Evolutionary conservation across 2,329 filamentous ascomycete species (phyloP).

Genomic region (Tricladium varicosporioides): DNA sequence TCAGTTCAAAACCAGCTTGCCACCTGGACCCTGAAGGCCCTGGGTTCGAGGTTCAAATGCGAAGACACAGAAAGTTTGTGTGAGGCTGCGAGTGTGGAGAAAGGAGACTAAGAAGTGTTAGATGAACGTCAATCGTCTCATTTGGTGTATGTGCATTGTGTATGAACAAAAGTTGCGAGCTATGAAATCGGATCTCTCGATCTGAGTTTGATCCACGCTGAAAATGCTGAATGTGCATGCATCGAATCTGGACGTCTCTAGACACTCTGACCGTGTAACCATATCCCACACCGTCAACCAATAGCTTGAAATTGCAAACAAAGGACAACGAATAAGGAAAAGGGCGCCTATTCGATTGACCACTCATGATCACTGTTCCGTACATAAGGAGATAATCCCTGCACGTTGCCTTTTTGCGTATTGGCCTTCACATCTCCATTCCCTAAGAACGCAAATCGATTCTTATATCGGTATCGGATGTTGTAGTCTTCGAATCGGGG

Average conservation of each 20-base stretch:
- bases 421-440: conserved; percentile 46
- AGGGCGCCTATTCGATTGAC: conserved; percentile 39
- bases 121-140: neutral
- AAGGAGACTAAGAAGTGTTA: neutral
- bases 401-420: conserved; percentile 36
- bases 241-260: neutral
- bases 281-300: neutral
- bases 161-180: neutral
- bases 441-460: conserved; percentile 39
- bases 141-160: neutral
- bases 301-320: neutral
- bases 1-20: neutral
- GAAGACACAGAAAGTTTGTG: neutral
- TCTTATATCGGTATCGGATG: conserved; percentile 38
- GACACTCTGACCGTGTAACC: neutral
- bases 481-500: conserved; percentile 44
- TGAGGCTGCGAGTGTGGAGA: neutral
- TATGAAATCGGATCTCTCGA: neutral
- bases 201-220: neutral
- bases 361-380: conserved; percentile 44
- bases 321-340: neutral
- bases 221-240: neutral
- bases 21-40: neutral
- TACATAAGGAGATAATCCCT: conserved; percentile 44
- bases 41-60: neutral